phyloP scores from a whole-genome alignment of 106 monocot species.

The Alisma plantagoaquatica region DNA sequence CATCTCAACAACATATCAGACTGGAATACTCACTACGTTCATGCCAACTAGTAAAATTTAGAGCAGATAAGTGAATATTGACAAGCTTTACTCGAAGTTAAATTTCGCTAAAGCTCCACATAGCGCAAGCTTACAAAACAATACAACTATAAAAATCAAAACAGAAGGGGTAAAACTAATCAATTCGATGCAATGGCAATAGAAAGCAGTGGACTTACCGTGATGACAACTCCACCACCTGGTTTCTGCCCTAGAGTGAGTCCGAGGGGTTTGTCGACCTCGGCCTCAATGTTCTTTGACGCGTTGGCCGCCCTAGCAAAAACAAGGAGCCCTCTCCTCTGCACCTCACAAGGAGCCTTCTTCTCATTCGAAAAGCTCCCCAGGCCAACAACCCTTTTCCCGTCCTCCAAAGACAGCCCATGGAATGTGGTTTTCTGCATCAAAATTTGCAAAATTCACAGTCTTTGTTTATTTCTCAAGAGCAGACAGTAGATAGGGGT shows the following conservation, averaged over 20 bases:
- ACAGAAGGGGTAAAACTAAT: too few species aligned
- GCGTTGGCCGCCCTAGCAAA: conserved; percentile 59
- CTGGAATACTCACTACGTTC: too few species aligned
- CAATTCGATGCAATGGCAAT: too few species aligned
- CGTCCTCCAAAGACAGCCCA: conserved; percentile 39
- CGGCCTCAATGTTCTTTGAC: conserved; percentile 85
- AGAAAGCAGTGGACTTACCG: conserved; percentile 61
- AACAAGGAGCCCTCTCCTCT: conserved; percentile 42
- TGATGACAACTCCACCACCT: conserved; percentile 73
- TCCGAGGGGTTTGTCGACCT: conserved; percentile 92
- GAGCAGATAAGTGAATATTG: too few species aligned
- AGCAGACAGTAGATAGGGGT: background rate
- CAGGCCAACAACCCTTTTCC: conserved; percentile 8
- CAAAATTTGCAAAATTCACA: background rate
- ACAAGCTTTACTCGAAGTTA: too few species aligned
- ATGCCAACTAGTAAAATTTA: too few species aligned
- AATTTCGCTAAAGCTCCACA: too few species aligned
- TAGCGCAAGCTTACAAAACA: too few species aligned
- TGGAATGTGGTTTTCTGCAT: conserved; percentile 50
- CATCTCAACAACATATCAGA: too few species aligned
- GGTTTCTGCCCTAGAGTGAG: conserved; percentile 83
- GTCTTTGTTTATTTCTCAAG: background rate
- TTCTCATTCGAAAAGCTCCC: conserved; percentile 12
- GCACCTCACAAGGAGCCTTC: conserved; percentile 3
- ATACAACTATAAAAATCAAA: too few species aligned